Evolutionary conservation across 129 eudicot species (phyloP).

Genomic region (Calendula officinalis): DNA sequence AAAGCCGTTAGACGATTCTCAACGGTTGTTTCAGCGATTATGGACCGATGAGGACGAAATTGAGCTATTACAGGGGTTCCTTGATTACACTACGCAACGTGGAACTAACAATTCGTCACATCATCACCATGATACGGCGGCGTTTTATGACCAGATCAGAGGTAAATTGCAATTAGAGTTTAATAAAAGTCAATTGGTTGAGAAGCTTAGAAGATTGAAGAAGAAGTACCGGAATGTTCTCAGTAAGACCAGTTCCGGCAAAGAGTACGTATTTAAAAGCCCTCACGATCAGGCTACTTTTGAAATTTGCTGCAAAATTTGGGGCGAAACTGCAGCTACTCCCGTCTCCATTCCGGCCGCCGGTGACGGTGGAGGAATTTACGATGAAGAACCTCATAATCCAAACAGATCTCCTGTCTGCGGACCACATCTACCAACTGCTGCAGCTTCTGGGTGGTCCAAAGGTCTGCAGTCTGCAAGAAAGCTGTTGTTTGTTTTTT

Average conservation of each 20-base stretch:
- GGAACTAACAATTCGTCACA: slow-evolving; percentile 43
- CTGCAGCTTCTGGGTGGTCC: too few relatives aligned
- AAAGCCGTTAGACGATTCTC: slow-evolving; percentile 60
- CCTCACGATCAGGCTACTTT: slow-evolving; percentile 91
- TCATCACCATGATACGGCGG: slow-evolving; percentile 89
- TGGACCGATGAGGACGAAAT: slow-evolving; percentile 98
- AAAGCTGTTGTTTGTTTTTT: too few relatives aligned
- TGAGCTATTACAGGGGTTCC: slow-evolving; percentile 76
- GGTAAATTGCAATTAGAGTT: slow-evolving; percentile 74
- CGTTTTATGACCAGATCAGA: slow-evolving; percentile 91
- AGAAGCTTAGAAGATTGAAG: slow-evolving; percentile 83
- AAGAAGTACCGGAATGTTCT: slow-evolving; percentile 87
- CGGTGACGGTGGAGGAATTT: slow-evolving; percentile 39
- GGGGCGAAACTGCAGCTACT: slow-evolving; percentile 35
- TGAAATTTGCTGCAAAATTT: slow-evolving; percentile 61
- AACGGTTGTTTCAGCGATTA: slow-evolving; percentile 75
- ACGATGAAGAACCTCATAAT: slow-evolving; percentile 54
- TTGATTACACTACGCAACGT: slow-evolving; percentile 56
- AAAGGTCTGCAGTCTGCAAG: too few relatives aligned
- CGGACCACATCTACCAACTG: too few relatives aligned
- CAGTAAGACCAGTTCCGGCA: slow-evolving; percentile 58
- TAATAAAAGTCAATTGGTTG: slow-evolving; percentile 87
- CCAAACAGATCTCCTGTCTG: not conserved
- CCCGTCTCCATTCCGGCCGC: slow-evolving; percentile 14
- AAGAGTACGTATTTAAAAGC: slow-evolving; percentile 68